These are phyloP conservation scores for Plasmodium gonderi DNA, from an alignment of 169 alveolate genomes.

Conservation along the genomic window DNA sequence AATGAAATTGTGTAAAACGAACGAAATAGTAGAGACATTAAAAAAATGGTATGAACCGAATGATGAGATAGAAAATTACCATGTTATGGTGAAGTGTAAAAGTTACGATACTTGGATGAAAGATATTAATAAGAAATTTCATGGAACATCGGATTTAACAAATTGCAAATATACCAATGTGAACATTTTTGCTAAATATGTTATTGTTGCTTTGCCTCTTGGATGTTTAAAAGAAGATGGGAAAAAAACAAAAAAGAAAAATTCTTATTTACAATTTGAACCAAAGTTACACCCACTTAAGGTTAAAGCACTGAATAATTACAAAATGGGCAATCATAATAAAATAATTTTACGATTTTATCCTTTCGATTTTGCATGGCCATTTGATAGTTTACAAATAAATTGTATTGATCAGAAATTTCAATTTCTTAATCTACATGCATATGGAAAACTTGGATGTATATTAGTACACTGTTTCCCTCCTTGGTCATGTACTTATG, in stretches of 20 bases:
- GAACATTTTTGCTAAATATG: slow-evolving; percentile 61
- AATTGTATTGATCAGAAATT: slow-evolving; percentile 82
- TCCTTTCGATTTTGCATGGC: slow-evolving; percentile 81
- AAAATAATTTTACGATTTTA: slow-evolving; percentile 82
- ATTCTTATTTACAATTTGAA: slow-evolving; percentile 45
- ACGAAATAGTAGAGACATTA: background rate
- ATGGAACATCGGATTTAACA: slow-evolving; percentile 56
- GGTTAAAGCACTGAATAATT: slow-evolving; percentile 76
- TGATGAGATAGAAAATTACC: background rate
- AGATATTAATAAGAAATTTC: slow-evolving; percentile 24
- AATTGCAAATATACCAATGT: slow-evolving; percentile 32
- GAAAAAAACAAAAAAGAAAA: slow-evolving; percentile 3
- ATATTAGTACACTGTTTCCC: slow-evolving; percentile 85
- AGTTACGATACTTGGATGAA: slow-evolving; percentile 34
- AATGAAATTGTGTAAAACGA: background rate
- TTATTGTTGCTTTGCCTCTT: slow-evolving; percentile 67
- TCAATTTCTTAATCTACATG: slow-evolving; percentile 82
- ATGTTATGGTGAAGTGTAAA: slow-evolving; percentile 42
- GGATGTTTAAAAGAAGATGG: slow-evolving; percentile 74
- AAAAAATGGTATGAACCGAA: background rate
- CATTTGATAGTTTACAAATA: slow-evolving; percentile 78
- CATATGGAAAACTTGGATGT: slow-evolving; percentile 83
- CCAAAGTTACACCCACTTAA: slow-evolving; percentile 80
- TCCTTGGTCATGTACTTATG: slow-evolving; percentile 81
- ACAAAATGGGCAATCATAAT: slow-evolving; percentile 85